A percentile compares a stretch with the other conserved stretches of the same genome.
Conservation (phyloP, 2,329 filamentous ascomycete species). For the Pyrenochaeta sp. region DNA sequence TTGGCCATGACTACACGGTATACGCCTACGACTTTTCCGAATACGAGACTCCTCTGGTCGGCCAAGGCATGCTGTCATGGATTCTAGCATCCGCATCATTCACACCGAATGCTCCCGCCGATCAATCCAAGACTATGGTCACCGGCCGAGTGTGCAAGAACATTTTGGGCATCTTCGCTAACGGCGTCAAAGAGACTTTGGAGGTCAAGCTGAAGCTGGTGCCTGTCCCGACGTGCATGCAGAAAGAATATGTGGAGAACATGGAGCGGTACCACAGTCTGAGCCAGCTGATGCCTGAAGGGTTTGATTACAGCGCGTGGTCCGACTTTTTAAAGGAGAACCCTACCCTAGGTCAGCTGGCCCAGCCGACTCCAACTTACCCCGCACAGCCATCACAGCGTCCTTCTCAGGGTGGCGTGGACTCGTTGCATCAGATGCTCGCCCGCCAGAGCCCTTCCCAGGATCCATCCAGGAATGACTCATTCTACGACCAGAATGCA, state of each 20-base stretch:
- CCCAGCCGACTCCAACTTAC: slow-evolving; percentile 30
- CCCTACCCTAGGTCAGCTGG: slow-evolving; percentile 53
- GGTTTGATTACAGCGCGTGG: slow-evolving; percentile 79
- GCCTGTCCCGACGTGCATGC: slow-evolving; percentile 71
- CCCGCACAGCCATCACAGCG: slow-evolving; percentile 26
- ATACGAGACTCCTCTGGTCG: slow-evolving; percentile 88
- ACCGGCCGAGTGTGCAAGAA: slow-evolving; percentile 92
- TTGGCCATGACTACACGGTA: slow-evolving; percentile 87
- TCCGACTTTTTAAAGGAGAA: slow-evolving; percentile 77
- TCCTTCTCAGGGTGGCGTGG: slow-evolving; percentile 36
- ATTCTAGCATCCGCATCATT: slow-evolving; percentile 70
- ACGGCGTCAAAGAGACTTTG: slow-evolving; percentile 83
- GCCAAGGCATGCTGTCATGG: slow-evolving; percentile 93
- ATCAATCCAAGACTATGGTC: slow-evolving; percentile 74
- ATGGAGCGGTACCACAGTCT: slow-evolving; percentile 68
- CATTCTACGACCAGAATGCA: slow-evolving; percentile 36
- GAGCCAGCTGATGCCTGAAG: slow-evolving; percentile 64
- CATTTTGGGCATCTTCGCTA: slow-evolving; percentile 80
- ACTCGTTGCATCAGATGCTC: slow-evolving; percentile 49
- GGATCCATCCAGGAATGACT: slow-evolving; percentile 33
- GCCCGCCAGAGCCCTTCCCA: slow-evolving; percentile 39
- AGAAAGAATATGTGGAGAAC: slow-evolving; percentile 66
- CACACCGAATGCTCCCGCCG: slow-evolving; percentile 61
- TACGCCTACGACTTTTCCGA: slow-evolving; percentile 98
- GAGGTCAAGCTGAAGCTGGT: slow-evolving; percentile 92